These are phyloP conservation scores for Claviceps sp. DNA, from an alignment of 2,329 filamentous ascomycete species.

Conservation along the genomic window DNA sequence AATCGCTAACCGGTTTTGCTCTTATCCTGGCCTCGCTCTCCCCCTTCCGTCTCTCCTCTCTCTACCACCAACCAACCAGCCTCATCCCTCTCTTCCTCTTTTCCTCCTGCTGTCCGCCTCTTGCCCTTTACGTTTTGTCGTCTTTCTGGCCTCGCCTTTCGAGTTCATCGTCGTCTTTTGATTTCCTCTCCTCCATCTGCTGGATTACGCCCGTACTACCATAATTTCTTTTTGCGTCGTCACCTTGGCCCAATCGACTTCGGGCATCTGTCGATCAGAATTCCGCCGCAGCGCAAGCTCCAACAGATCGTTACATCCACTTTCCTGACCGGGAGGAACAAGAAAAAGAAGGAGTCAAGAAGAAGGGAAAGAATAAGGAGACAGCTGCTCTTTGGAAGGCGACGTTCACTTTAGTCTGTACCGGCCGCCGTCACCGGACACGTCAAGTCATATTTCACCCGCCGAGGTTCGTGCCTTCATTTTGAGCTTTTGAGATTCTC, in stretches of 20 bases:
- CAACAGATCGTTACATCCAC: neutral
- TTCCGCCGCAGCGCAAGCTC: neutral
- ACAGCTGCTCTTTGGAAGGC: constrained; percentile 3
- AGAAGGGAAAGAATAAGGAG: neutral
- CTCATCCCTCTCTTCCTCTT: constrained; percentile 1
- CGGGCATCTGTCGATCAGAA: neutral
- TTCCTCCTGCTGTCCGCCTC: constrained; percentile 9
- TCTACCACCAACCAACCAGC: neutral
- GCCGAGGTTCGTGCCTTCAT: constrained; percentile 3
- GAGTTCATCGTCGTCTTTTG: constrained; percentile 11
- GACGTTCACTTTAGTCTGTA: neutral
- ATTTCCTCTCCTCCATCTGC: constrained; percentile 2
- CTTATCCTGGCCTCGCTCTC: constrained; percentile 11
- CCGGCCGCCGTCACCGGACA: neutral
- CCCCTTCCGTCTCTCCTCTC: constrained; percentile 8
- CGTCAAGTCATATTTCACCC: neutral
- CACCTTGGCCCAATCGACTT: constrained; percentile 4
- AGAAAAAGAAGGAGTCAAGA: neutral
- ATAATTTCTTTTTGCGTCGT: neutral
- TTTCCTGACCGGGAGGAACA: neutral
- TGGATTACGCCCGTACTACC: neutral
- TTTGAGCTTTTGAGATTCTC: constrained; percentile 23
- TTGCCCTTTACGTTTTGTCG: constrained; percentile 3
- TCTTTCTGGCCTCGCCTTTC: constrained; percentile 11
- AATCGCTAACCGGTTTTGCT: constrained; percentile 6